Evolutionary conservation across 1,284 basidiomycete genomes (phyloP).

Genomic region (Boletus mariae): DNA sequence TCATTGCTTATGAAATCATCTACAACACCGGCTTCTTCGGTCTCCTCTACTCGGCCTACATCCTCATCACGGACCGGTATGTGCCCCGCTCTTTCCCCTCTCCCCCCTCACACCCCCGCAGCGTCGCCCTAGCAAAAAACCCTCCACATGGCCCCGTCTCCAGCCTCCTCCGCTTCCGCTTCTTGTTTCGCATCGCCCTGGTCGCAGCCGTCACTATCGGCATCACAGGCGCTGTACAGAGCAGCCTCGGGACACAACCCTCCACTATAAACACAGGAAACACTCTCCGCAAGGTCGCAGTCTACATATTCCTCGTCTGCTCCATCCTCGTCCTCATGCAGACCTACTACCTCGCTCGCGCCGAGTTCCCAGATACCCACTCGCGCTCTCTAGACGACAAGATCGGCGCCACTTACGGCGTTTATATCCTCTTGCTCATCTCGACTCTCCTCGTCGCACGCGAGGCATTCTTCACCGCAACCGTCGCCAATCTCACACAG

Average conservation of each 20-base stretch:
- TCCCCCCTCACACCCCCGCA: constrained; percentile 1
- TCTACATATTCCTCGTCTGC: constrained; percentile 44
- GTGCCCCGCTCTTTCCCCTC: constrained; percentile 12
- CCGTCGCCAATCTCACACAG: constrained; percentile 22
- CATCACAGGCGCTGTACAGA: constrained; percentile 32
- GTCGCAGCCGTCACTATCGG: constrained; percentile 37
- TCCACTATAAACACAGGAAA: constrained; percentile 13
- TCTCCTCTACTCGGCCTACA: constrained; percentile 36
- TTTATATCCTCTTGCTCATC: constrained; percentile 36
- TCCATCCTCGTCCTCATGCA: constrained; percentile 36
- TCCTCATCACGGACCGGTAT: constrained; percentile 34
- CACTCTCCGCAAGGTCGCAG: constrained; percentile 35
- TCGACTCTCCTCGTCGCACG: constrained; percentile 40
- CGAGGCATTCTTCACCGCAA: constrained; percentile 41
- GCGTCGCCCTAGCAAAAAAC: constrained; percentile 18
- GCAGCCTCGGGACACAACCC: background rate
- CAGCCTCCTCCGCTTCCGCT: constrained; percentile 31
- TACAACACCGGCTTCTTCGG: constrained; percentile 37
- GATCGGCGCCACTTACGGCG: constrained; percentile 33
- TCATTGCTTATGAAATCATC: constrained; percentile 31
- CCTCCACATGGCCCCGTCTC: constrained; percentile 31
- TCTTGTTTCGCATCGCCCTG: constrained; percentile 31
- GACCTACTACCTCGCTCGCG: constrained; percentile 27
- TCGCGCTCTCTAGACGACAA: background rate
- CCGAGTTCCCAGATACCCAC: constrained; percentile 11